Conservation (phyloP, 140 eudicot genomes). For the Ambrosia hybrid region DNA sequence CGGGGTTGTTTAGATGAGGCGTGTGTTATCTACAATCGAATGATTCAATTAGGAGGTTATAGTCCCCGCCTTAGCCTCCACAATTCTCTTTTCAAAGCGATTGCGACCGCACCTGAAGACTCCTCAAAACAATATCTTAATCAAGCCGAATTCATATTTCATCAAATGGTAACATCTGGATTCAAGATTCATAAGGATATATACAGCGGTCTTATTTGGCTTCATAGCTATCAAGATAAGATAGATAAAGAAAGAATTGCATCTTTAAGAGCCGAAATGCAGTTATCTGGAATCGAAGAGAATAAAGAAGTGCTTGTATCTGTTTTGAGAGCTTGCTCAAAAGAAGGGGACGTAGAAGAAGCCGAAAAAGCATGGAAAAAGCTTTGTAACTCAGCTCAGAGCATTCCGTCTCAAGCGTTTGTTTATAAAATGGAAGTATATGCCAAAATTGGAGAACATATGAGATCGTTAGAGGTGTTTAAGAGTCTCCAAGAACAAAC, state of each 20-base stretch:
- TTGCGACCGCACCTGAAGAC: constrained; percentile 50
- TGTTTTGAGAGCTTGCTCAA: constrained; percentile 76
- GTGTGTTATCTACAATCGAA: constrained; percentile 70
- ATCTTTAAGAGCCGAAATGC: constrained; percentile 65
- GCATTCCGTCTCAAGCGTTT: constrained; percentile 73
- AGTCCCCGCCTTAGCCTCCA: constrained; percentile 85
- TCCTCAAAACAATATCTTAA: constrained; percentile 54
- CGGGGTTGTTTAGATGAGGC: constrained; percentile 79
- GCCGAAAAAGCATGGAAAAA: constrained; percentile 75
- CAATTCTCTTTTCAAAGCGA: constrained; percentile 80
- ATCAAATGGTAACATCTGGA: constrained; percentile 66
- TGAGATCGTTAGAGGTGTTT: constrained; percentile 70
- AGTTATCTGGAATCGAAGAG: constrained; percentile 58
- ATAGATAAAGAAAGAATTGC: constrained; percentile 65
- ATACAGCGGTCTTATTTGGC: constrained; percentile 89
- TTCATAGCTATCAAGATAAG: constrained; percentile 81
- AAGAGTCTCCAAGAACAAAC: constrained; percentile 53
- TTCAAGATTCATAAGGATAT: constrained; percentile 72
- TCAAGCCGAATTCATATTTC: constrained; percentile 82
- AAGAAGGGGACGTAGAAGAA: constrained; percentile 73
- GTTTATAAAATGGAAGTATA: constrained; percentile 78
- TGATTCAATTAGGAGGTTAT: constrained; percentile 92
- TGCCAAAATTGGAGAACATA: constrained; percentile 54
- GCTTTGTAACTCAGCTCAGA: constrained; percentile 41
- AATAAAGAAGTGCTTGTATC: constrained; percentile 71